Evolutionary conservation across 352 stramenopile species (phyloP), one percentile per base, ranked within the genome.

Genomic region (Pythium myriotylum): DNA sequence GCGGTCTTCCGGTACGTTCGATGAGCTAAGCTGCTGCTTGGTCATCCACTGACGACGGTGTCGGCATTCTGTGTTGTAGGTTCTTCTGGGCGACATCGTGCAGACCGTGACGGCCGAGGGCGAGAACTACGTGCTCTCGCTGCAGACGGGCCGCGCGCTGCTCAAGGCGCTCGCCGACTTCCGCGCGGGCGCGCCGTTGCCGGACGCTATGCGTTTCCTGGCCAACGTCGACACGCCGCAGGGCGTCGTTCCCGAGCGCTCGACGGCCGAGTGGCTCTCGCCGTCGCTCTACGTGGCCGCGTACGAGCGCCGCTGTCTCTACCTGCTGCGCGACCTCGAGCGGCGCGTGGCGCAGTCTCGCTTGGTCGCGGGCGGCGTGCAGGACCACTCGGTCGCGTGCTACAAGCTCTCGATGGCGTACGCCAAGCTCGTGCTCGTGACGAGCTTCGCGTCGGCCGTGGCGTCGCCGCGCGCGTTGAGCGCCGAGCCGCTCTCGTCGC

Each of bases 121-220:
- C 42, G 96, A 99, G 65, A 98, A 98, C 74, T 93, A 97, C 57
- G 97, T 99, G 65, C 75, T 99, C n/a, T 92, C 92, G 14, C 88
- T 98, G 60, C 59, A 66, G 43, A 60, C 59, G 20, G 59, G 50
- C 23, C 59, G 59, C 14, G 29, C 59, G 22, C 59, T 88, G 32
- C 39, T 85, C 45, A 88, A 88, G 60, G 32, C 77, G 6, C 63
- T 86, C 8, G 58, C 27, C 0, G 66, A 73, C 33, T 88, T 75
- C 58, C 76, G 76, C 26, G 48, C 61, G 14, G 67, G 47, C 27
- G 62, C 41, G 4, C 45, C 27, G 26, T 56, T 83, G 27, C 77
- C 76, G 22, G 61, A 67, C 20, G 65, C 59, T 1, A 72, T 88
- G 64, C 37, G 69, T 13, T 86, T 83, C 64, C 69, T 88, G 26